Percentiles rank a stretch among this genome's conserved stretches.
Conservation (phyloP, 2,329 filamentous ascomycete species). For the Raffaelea albimanens region DNA sequence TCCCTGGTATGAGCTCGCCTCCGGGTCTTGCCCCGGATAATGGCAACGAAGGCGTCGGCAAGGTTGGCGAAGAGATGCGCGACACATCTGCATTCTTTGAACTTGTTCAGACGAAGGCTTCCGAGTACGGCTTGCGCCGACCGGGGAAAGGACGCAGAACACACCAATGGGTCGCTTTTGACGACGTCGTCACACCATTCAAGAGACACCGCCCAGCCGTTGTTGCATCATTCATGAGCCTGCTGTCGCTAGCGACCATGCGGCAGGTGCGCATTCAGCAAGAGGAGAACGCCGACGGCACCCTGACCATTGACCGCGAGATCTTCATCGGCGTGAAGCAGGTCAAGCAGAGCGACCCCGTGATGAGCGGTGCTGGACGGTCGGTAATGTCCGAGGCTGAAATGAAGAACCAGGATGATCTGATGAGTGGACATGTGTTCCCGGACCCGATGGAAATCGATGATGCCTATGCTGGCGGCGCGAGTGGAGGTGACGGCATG, state of each 20-base stretch:
- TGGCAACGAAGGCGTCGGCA: not conserved
- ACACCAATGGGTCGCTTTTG: conserved; percentile 11
- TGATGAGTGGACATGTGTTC: conserved; percentile 2
- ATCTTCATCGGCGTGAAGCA: conserved; percentile 9
- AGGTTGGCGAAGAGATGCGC: conserved; percentile 7
- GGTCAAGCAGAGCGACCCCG: conserved; percentile 1
- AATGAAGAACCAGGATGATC: conserved; percentile 4
- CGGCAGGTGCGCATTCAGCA: conserved; percentile 9
- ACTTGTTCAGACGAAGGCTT: conserved; percentile 4
- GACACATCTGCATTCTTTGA: conserved; percentile 1
- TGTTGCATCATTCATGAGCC: conserved; percentile 14
- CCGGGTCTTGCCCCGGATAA: not conserved
- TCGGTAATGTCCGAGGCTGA: conserved; percentile 6
- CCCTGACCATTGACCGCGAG: conserved; percentile 5
- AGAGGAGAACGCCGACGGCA: not conserved
- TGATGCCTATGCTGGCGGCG: not conserved
- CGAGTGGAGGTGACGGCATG: no score
- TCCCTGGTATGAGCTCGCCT: not conserved
- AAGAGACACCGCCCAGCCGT: conserved; percentile 5
- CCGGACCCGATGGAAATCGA: conserved; percentile 1
- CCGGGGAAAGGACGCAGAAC: not conserved
- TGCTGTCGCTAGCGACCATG: conserved; percentile 10
- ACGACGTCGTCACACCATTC: conserved; percentile 8
- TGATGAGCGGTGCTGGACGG: conserved; percentile 8
- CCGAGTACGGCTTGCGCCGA: not conserved